Evolutionary conservation across 305 asterid species (phyloP).

Genomic region (Plantago rigida): DNA sequence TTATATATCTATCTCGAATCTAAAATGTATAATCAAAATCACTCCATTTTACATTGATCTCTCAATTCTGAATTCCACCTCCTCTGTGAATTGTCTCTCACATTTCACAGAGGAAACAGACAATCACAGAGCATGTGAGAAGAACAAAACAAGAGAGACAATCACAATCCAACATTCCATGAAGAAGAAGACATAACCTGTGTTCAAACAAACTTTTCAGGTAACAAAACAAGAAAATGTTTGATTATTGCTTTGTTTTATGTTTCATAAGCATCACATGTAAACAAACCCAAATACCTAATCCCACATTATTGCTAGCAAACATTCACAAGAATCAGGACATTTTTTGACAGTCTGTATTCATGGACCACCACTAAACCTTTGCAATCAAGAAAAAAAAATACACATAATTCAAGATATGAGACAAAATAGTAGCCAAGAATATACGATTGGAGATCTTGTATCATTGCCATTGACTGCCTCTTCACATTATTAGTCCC

Average conservation of each 20-base stretch:
- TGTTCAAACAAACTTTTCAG: constrained; percentile 23
- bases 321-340: constrained; percentile 44
- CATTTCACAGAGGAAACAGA: constrained; percentile 28
- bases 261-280: constrained; percentile 29
- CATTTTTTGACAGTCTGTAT: constrained; percentile 57
- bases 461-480: constrained; percentile 39
- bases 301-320: constrained; percentile 30
- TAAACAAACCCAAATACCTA: constrained; percentile 28
- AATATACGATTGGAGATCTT: constrained; percentile 29
- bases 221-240: constrained; percentile 19
- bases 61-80: constrained; percentile 10
- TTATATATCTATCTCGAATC: constrained; percentile 4
- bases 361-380: constrained; percentile 42
- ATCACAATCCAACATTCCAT: constrained; percentile 34
- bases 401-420: constrained; percentile 32
- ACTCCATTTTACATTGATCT: constrained; percentile 26
- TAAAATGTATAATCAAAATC: constrained; percentile 4
- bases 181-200: constrained; percentile 30
- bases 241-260: not conserved
- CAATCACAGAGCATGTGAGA: constrained; percentile 29
- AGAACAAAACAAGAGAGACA: constrained; percentile 22
- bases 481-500: constrained; percentile 17
- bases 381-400: constrained; percentile 21
- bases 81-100: constrained; percentile 17
- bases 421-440: constrained; percentile 39